These are phyloP conservation scores for Paramecium bursaria DNA, from an alignment of 73 alveolate species.

Conservation along the genomic window DNA sequence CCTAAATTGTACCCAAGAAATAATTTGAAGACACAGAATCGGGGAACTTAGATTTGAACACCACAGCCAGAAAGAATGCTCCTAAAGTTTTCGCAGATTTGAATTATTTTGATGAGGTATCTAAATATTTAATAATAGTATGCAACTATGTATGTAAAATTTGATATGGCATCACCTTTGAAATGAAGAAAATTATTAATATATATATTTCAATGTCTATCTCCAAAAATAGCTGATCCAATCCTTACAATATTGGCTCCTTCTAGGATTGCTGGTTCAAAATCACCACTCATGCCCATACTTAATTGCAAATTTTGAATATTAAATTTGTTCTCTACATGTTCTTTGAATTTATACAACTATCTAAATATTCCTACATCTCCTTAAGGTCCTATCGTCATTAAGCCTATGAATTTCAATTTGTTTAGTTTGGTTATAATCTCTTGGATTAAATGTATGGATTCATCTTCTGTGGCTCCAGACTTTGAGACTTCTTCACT, in stretches of 20 bases:
- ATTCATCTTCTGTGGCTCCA: conserved; percentile 79
- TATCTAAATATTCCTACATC: conserved; percentile 83
- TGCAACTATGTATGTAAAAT: conserved; percentile 49
- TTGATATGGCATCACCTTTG: conserved; percentile 59
- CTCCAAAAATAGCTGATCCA: conserved; percentile 93
- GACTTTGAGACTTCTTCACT: conserved; percentile 85
- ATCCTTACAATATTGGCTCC: conserved; percentile 95
- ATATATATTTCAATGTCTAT: no score
- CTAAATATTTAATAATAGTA: no score
- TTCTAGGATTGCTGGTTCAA: conserved; percentile 85
- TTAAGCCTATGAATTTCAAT: conserved; percentile 85
- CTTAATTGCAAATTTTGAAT: conserved; percentile 79
- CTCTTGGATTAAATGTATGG: conserved; percentile 70
- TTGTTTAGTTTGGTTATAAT: conserved; percentile 77
- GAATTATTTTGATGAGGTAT: conserved; percentile 63
- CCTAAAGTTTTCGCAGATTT: conserved; percentile 62
- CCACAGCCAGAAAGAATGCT: conserved; percentile 64
- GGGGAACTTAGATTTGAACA: conserved; percentile 58
- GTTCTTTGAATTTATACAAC: conserved; percentile 77
- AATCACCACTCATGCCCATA: conserved; percentile 95
- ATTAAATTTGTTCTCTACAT: conserved; percentile 78
- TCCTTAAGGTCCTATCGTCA: conserved; percentile 93
- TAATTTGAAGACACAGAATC: conserved; percentile 64
- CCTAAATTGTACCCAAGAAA: conserved; percentile 61
- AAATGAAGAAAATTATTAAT: no score